Conservation (phyloP, 352 stramenopile species). For the Phytophthora constricta region DNA sequence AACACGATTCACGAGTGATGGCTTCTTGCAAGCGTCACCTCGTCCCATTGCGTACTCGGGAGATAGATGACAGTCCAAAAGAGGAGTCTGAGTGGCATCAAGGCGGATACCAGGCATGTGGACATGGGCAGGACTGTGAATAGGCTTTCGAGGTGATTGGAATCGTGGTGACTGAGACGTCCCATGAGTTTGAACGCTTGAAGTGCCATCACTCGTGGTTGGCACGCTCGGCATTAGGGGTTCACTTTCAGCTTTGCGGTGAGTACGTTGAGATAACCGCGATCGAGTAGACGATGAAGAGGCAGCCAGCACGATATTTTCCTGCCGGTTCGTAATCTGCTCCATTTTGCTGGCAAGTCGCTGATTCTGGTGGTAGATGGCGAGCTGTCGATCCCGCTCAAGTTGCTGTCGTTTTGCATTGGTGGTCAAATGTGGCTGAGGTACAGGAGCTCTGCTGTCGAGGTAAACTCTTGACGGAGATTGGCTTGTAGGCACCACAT, state of each 20-base stretch:
- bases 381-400: slow-evolving; percentile 63
- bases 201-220: neutral
- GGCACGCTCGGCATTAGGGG: slow-evolving; percentile 13
- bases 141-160: slow-evolving; percentile 28
- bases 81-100: slow-evolving; percentile 66
- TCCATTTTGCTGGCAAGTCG: slow-evolving; percentile 76
- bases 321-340: slow-evolving; percentile 67
- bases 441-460: slow-evolving; percentile 60
- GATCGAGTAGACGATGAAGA: slow-evolving; percentile 30
- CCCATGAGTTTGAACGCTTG: slow-evolving; percentile 16
- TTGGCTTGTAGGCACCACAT: slow-evolving; percentile 58
- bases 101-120: slow-evolving; percentile 78
- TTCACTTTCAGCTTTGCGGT: slow-evolving; percentile 4
- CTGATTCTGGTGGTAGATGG: slow-evolving; percentile 78
- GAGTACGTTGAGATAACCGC: neutral
- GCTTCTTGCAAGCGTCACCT: slow-evolving; percentile 77
- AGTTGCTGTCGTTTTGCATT: slow-evolving; percentile 73
- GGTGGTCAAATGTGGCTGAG: slow-evolving; percentile 47
- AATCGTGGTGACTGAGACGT: slow-evolving; percentile 8
- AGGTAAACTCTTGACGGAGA: slow-evolving; percentile 69
- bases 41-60: slow-evolving; percentile 61
- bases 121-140: slow-evolving; percentile 58
- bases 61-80: slow-evolving; percentile 81
- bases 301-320: slow-evolving; percentile 60
- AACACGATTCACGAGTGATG: slow-evolving; percentile 61